These are phyloP conservation scores for Phytophthora meadii DNA, from an alignment of 352 stramenopile genomes.

Conservation along the genomic window DNA sequence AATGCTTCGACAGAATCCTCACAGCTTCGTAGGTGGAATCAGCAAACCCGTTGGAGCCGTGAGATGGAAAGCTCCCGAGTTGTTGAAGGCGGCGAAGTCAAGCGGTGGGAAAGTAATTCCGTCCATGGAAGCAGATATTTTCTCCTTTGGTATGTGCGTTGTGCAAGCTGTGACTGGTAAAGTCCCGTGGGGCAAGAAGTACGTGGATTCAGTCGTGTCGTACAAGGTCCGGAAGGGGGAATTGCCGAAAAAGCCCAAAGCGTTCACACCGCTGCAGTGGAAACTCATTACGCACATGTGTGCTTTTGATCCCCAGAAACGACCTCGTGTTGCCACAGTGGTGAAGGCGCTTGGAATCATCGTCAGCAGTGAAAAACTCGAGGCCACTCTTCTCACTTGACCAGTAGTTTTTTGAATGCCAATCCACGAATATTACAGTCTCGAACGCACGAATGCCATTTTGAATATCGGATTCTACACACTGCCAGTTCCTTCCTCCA, in stretches of 20 bases:
- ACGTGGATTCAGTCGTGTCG: neutral
- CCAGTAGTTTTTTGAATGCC: too few species aligned
- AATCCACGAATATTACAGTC: too few species aligned
- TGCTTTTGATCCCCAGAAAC: constrained; percentile 3
- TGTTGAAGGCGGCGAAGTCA: neutral
- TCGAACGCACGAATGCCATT: too few species aligned
- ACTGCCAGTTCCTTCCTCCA: too few species aligned
- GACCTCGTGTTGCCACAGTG: neutral
- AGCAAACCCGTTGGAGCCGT: neutral
- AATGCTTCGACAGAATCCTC: neutral
- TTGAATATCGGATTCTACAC: too few species aligned
- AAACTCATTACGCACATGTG: constrained; percentile 6
- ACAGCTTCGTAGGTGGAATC: too few species aligned
- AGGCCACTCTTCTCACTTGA: too few species aligned
- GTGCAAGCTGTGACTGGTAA: constrained; percentile 7
- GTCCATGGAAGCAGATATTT: constrained; percentile 13
- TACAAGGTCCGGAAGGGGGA: constrained; percentile 7
- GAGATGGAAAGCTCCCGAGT: constrained; percentile 7
- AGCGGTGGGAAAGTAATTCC: neutral
- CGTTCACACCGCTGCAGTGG: constrained; percentile 13
- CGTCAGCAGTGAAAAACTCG: too few species aligned
- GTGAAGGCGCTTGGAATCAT: too few species aligned
- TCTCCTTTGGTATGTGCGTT: constrained; percentile 21
- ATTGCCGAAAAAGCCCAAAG: constrained; percentile 1
- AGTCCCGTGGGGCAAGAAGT: constrained; percentile 10